Base-by-base conservation (phyloP, 768 basidiomycete genomes). In the Suillus occidentalis region DNA sequence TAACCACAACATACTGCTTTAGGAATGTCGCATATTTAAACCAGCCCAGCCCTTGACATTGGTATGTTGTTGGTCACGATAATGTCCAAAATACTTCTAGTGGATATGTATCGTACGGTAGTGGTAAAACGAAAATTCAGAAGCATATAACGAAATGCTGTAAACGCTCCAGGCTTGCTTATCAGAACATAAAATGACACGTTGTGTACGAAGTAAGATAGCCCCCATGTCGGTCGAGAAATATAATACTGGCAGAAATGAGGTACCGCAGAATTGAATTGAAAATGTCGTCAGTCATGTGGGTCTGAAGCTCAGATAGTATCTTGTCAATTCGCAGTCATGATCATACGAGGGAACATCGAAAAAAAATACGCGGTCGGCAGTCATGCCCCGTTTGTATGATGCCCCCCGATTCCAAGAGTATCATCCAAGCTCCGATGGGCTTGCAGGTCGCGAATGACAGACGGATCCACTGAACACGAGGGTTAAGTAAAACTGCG, bases 381-480 rank as follows among this genome's bases (percentile, higher is more conserved):
- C 47, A 8, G 45, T 67, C 67, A 76, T 53, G 69, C 71, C 63
- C 75, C 75, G 37, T 76, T 76, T 60, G 73, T 36, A 57, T 73
- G 76, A 34, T 69, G 63, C 34, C 64, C 60, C 65, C 76, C 76
- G 45, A 72, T 65, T 31, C 73, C 75, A 25, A 75, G 56, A 63
- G 76, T 71, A 66, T 89, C 88, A 55, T 94, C 92, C 68, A 94
- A 81, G 79, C 91, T 93, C 74, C 90, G 83, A 74, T 95, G 94
- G 18, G 90, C 89, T 78, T 95, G 93, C 64, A 95, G 80, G 77
- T 97, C 95, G 43, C 89, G 89, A 68, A 96, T 79, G 36, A 97
- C 94, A 56, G 88, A 87, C 2, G 95, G 93, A 77, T 96, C 95
- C 72, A 96, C 92, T 92, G 76, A 53, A 67, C 68, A 72, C 49